These are phyloP conservation scores for Inga leiocalycina DNA, from an alignment of 306 rosid species.

Conservation along the genomic window DNA sequence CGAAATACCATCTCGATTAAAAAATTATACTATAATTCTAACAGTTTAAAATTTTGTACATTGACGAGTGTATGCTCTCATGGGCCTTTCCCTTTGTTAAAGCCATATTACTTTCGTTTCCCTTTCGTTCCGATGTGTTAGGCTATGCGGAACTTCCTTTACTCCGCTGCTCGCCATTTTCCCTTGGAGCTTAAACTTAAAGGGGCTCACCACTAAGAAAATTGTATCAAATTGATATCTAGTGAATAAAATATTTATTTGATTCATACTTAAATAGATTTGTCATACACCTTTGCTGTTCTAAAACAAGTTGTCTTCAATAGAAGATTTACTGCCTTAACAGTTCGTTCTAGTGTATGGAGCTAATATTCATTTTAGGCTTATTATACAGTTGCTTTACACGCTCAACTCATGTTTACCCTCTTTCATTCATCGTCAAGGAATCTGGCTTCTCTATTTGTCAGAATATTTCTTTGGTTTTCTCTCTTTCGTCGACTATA, in stretches of 20 bases:
- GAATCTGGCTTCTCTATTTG: constrained; percentile 5
- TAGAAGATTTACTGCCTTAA: background rate
- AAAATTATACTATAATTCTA: background rate
- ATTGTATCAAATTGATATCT: background rate
- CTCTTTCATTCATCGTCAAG: background rate
- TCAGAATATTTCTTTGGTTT: background rate
- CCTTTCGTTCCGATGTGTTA: background rate
- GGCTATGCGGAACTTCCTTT: background rate
- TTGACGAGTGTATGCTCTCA: background rate
- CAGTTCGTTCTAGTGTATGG: background rate
- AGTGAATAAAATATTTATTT: background rate
- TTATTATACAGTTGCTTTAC: background rate
- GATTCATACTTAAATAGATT: background rate
- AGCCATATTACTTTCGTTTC: background rate
- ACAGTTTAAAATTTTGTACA: background rate
- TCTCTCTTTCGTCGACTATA: background rate
- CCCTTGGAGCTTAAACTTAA: background rate
- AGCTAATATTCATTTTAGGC: background rate
- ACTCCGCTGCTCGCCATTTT: background rate
- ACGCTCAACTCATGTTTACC: background rate
- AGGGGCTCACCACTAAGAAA: background rate
- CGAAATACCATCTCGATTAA: background rate
- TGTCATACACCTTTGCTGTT: background rate
- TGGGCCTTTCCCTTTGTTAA: background rate
- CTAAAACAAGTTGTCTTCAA: background rate